phyloP scores from a whole-genome alignment of 495 filamentous ascomycete species.

The Lophium mytilinum region DNA sequence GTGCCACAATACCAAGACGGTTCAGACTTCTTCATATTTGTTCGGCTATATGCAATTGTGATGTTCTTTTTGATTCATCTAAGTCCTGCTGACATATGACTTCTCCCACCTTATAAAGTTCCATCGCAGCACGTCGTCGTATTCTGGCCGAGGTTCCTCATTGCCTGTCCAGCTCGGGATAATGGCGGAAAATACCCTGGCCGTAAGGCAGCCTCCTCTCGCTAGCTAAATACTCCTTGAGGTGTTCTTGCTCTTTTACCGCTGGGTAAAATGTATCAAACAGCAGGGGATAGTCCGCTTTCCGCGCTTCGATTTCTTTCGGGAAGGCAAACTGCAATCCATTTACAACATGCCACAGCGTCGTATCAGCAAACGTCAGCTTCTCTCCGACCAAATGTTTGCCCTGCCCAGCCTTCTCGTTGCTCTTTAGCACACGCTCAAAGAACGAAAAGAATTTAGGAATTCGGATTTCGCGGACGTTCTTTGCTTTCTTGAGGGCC shows the following conservation, averaged over 20 bases:
- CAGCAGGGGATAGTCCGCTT: constrained; percentile 39
- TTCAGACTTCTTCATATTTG: not conserved
- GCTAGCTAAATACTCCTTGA: constrained; percentile 55
- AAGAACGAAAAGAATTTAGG: constrained; percentile 62
- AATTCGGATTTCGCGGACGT: constrained; percentile 49
- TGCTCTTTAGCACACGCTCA: constrained; percentile 49
- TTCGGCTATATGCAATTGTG: not conserved
- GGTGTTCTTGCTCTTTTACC: constrained; percentile 44
- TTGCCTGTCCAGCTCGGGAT: constrained; percentile 50
- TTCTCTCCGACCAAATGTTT: constrained; percentile 51
- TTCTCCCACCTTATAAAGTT: too few relatives aligned
- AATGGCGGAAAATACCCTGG: constrained; percentile 53
- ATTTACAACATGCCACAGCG: constrained; percentile 55
- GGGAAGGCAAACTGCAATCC: constrained; percentile 54
- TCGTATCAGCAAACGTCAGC: constrained; percentile 59
- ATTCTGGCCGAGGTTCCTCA: not conserved
- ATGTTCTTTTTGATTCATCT: not conserved
- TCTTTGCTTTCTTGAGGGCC: constrained; percentile 40
- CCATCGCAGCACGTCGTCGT: too few relatives aligned
- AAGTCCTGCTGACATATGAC: too few relatives aligned
- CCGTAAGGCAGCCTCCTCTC: constrained; percentile 46
- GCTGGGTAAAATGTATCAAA: constrained; percentile 47
- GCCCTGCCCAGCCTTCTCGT: constrained; percentile 40
- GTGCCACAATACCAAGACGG: not conserved
- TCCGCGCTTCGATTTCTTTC: constrained; percentile 46